Conservation (phyloP, 83 land plant species). For the Thuja plicata region DNA sequence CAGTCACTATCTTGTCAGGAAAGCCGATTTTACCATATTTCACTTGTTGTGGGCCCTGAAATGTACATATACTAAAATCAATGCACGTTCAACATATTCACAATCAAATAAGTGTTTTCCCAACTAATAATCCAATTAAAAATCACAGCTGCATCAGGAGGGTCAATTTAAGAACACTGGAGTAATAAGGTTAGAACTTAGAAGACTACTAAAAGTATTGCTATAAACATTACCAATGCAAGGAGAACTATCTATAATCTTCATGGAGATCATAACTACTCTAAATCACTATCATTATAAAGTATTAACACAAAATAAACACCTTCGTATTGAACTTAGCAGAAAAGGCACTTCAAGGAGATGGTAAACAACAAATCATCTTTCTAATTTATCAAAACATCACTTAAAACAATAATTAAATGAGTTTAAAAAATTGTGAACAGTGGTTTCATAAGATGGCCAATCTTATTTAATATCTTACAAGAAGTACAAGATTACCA, state of each 20-base stretch:
- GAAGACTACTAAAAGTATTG: neutral
- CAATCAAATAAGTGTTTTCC: neutral
- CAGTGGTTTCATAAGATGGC: neutral
- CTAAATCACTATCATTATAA: neutral
- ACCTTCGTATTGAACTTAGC: neutral
- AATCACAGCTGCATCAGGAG: neutral
- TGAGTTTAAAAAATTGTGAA: neutral
- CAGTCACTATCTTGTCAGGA: constrained; percentile 73
- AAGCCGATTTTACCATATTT: constrained; percentile 83
- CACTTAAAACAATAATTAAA: neutral
- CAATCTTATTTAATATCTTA: neutral
- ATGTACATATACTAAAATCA: constrained; percentile 5
- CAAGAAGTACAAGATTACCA: neutral
- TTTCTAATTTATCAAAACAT: neutral
- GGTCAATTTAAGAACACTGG: neutral
- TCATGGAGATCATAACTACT: neutral
- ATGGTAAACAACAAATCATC: neutral
- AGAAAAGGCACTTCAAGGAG: neutral
- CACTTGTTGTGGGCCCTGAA: constrained; percentile 90
- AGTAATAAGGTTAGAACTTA: neutral
- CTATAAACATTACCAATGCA: neutral
- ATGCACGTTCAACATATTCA: neutral
- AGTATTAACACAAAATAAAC: neutral
- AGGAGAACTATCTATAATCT: neutral
- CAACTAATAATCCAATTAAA: neutral